Evolutionary conservation across 805 yeast genomes (phyloP).

Genomic region (Hanseniaspora guilliermondii): DNA sequence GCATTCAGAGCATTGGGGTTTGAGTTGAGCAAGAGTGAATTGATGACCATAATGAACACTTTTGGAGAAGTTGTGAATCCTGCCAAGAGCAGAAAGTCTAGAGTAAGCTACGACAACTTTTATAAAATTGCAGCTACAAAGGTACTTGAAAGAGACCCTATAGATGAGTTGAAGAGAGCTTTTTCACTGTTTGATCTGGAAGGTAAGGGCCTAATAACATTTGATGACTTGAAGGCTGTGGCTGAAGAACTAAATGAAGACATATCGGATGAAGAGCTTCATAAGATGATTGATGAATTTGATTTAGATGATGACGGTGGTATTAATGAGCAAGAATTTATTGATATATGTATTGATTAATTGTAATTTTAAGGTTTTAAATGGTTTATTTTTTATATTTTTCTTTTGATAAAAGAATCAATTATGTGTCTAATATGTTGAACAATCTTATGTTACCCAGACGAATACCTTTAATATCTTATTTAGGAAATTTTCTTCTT

Average conservation of each 20-base stretch:
- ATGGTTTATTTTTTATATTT: no score
- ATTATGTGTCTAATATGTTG: no score
- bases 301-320: conserved; percentile 95
- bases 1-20: conserved; percentile 92
- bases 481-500: no score
- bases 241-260: conserved; percentile 90
- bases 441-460: no score
- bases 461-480: no score
- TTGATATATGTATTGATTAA: conserved; percentile 67
- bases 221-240: conserved; percentile 72
- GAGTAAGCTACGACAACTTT: conserved; percentile 72
- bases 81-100: conserved; percentile 43
- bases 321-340: conserved; percentile 80
- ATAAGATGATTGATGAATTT: conserved; percentile 96
- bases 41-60: conserved; percentile 62
- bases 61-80: conserved; percentile 40
- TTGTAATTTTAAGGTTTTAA: neutral
- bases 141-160: conserved; percentile 79
- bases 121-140: conserved; percentile 59
- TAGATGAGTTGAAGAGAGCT: conserved; percentile 83
- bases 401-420: no score
- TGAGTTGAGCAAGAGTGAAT: conserved; percentile 63
- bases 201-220: conserved; percentile 69
- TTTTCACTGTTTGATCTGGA: conserved; percentile 83
- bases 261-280: conserved; percentile 77